Evolutionary conservation across 1,284 basidiomycete genomes (phyloP).

Genomic region (Moniliella sp.): DNA sequence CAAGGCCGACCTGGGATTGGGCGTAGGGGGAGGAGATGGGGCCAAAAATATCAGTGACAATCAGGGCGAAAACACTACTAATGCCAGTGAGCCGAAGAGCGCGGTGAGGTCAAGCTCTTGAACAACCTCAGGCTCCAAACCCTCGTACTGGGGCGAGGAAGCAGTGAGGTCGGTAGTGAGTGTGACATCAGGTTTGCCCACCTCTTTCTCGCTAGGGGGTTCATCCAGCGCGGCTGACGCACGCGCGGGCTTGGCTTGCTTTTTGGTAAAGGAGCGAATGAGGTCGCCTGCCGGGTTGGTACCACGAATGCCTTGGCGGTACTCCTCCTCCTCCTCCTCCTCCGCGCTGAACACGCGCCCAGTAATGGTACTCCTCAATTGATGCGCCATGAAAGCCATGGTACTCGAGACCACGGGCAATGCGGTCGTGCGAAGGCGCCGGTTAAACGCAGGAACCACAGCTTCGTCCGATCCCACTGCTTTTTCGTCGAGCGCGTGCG

Average conservation of each 20-base stretch:
- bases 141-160: conserved; percentile 10
- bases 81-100: conserved; percentile 8
- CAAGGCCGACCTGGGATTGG: conserved; percentile 32
- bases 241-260: background rate
- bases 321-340: conserved; percentile 9
- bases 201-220: conserved; percentile 3
- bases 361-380: conserved; percentile 12
- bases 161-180: conserved; percentile 9
- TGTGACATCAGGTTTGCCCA: conserved; percentile 3
- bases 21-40: conserved; percentile 47
- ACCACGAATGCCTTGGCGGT: conserved; percentile 4
- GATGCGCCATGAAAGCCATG: conserved; percentile 1
- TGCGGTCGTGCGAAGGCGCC: background rate
- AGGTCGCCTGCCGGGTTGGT: conserved; percentile 6
- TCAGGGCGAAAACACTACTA: conserved; percentile 38
- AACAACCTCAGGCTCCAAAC: conserved; percentile 6
- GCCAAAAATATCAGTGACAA: conserved; percentile 41
- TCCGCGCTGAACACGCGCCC: conserved; percentile 10
- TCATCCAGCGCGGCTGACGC: background rate
- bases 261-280: conserved; percentile 3
- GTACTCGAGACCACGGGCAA: background rate
- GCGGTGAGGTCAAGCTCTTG: conserved; percentile 6
- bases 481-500: too few species aligned
- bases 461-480: background rate
- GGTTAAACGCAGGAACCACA: background rate